These are phyloP conservation scores for Calocera viscosa DNA, from an alignment of 768 basidiomycete species.

Conservation along the genomic window DNA sequence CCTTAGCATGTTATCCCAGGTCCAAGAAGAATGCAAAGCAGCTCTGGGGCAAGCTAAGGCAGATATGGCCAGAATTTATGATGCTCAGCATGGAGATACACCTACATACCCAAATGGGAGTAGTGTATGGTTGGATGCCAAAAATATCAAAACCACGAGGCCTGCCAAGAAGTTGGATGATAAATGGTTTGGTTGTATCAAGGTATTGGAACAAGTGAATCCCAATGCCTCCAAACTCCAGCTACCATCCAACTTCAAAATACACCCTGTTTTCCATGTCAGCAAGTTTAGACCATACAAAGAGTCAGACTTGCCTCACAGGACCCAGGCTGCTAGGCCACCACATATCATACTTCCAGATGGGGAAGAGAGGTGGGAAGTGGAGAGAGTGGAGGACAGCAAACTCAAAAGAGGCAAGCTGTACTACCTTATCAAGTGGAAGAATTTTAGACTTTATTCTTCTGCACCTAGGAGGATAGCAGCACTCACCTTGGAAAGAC, in stretches of 20 bases:
- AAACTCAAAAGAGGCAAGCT: constrained; percentile 7
- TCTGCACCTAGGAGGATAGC: too few relatives aligned
- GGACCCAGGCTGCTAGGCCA: neutral
- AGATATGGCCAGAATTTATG: neutral
- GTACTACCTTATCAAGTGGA: constrained; percentile 15
- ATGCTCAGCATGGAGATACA: neutral
- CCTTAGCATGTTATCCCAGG: neutral
- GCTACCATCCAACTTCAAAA: constrained; percentile 3
- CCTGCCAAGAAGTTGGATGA: constrained; percentile 14
- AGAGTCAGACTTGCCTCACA: too few relatives aligned
- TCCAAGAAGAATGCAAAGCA: neutral
- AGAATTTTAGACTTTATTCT: neutral
- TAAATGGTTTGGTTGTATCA: constrained; percentile 15
- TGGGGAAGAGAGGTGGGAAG: constrained; percentile 16
- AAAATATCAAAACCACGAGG: constrained; percentile 7
- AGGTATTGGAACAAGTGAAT: constrained; percentile 15
- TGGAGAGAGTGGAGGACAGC: constrained; percentile 17
- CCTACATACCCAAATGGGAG: constrained; percentile 6
- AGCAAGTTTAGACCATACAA: too few relatives aligned
- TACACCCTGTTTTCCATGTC: neutral
- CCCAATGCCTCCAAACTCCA: constrained; percentile 11
- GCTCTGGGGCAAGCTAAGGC: neutral
- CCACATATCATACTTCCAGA: constrained; percentile 13
- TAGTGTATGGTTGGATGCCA: constrained; percentile 11
- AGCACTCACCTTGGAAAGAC: too few relatives aligned